Evolutionary conservation across 345 rosid species (phyloP).

Genomic region (Cochlearia excelsa): DNA sequence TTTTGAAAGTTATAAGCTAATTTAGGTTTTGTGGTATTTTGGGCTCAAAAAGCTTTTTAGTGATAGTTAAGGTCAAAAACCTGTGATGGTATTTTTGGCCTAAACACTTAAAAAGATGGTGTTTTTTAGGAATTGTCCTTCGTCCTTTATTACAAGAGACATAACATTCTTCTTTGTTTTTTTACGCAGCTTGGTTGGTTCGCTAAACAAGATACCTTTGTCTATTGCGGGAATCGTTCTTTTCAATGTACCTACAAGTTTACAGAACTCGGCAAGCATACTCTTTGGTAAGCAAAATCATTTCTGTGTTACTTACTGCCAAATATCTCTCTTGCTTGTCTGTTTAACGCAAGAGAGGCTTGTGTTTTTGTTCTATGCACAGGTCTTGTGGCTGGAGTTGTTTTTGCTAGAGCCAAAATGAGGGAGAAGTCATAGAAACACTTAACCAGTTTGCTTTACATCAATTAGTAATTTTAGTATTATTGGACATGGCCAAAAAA

Average conservation of each 20-base stretch:
- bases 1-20: no score
- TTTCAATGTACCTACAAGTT: conserved; percentile 86
- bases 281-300: conserved; percentile 59
- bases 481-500: no score
- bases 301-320: no score
- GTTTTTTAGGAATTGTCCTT: no score
- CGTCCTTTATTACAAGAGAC: background rate
- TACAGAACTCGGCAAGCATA: conserved; percentile 92
- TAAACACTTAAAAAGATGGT: no score
- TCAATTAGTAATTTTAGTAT: background rate
- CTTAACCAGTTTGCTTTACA: conserved; percentile 1
- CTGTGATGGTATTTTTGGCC: no score
- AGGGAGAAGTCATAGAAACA: conserved; percentile 50
- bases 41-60: no score
- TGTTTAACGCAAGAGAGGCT: conserved; percentile 11
- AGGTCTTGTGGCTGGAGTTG: conserved; percentile 92
- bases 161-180: background rate
- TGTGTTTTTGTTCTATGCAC: background rate
- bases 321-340: no score
- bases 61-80: no score
- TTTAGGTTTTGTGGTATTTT: no score
- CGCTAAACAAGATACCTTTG: conserved; percentile 89
- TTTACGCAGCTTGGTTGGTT: conserved; percentile 83
- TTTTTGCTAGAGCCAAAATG: conserved; percentile 90
- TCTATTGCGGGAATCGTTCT: conserved; percentile 81